Evolutionary conservation across 2,329 filamentous ascomycete species (phyloP).

Genomic region (Orbilia quercus): DNA sequence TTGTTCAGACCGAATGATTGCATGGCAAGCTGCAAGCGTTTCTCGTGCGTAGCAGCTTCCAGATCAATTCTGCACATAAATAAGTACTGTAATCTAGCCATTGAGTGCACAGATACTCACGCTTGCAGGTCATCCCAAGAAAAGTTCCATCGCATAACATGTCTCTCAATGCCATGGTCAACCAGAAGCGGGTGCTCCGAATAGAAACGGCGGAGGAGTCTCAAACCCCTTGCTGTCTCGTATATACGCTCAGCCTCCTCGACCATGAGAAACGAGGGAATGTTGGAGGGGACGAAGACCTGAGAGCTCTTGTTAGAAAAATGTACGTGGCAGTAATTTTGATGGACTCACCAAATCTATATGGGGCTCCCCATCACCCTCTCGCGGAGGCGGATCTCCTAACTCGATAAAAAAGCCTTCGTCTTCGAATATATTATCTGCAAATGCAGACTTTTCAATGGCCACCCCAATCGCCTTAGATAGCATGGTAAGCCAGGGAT

Average conservation of each 20-base stretch:
- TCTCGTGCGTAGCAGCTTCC: slow-evolving; percentile 44
- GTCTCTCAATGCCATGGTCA: slow-evolving; percentile 59
- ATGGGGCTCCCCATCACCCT: slow-evolving; percentile 43
- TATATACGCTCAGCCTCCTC: slow-evolving; percentile 80
- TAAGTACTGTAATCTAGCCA: slow-evolving; percentile 54
- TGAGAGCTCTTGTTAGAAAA: slow-evolving; percentile 23
- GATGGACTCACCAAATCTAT: slow-evolving; percentile 34
- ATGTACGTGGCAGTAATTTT: not conserved
- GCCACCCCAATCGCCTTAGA: slow-evolving; percentile 44
- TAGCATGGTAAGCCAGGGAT: slow-evolving; percentile 52
- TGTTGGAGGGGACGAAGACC: slow-evolving; percentile 72
- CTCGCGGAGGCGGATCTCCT: slow-evolving; percentile 24
- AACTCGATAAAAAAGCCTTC: slow-evolving; percentile 51
- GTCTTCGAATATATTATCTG: slow-evolving; percentile 44
- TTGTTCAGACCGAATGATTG: slow-evolving; percentile 36
- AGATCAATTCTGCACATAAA: slow-evolving; percentile 29
- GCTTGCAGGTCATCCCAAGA: slow-evolving; percentile 60
- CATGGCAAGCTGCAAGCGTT: slow-evolving; percentile 47
- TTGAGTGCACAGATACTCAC: slow-evolving; percentile 66
- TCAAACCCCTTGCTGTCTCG: slow-evolving; percentile 80
- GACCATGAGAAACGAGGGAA: slow-evolving; percentile 77
- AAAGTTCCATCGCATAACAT: slow-evolving; percentile 59
- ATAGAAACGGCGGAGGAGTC: slow-evolving; percentile 77
- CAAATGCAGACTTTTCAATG: slow-evolving; percentile 18
- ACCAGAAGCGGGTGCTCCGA: slow-evolving; percentile 72